Evolutionary conservation across 805 yeast species (phyloP).

Genomic region (Lipomyces kockii): DNA sequence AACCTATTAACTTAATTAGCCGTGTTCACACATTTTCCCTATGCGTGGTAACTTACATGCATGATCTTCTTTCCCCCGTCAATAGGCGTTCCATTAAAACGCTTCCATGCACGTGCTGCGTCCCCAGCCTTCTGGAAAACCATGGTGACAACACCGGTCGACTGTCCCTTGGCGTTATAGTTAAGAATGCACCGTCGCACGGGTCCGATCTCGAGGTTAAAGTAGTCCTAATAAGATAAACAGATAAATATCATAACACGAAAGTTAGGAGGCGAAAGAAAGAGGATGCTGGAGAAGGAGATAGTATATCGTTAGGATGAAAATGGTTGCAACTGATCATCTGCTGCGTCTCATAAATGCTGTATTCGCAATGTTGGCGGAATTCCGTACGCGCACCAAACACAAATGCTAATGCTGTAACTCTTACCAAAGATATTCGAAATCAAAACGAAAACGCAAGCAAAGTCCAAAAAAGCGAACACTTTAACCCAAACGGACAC

Average conservation of each 20-base stretch:
- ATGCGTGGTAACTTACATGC: slow-evolving; percentile 49
- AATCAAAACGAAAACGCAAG: background rate
- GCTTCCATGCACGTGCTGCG: slow-evolving; percentile 79
- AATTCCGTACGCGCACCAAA: background rate
- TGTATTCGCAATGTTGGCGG: background rate
- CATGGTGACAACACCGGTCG: slow-evolving; percentile 90
- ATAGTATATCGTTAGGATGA: slow-evolving; percentile 7
- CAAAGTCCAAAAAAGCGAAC: background rate
- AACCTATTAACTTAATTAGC: slow-evolving; percentile 42
- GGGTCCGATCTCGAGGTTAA: slow-evolving; percentile 84
- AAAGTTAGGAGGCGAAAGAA: background rate
- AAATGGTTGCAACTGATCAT: slow-evolving; percentile 8
- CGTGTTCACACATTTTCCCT: background rate
- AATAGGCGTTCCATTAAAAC: slow-evolving; percentile 90
- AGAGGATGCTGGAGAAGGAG: slow-evolving; percentile 8
- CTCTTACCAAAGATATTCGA: background rate
- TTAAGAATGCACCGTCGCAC: slow-evolving; percentile 70
- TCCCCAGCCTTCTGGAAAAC: slow-evolving; percentile 68
- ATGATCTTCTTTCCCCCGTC: slow-evolving; percentile 82
- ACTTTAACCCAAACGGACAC: background rate
- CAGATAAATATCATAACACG: slow-evolving; percentile 9
- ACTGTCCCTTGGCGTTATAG: slow-evolving; percentile 86
- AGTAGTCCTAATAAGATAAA: slow-evolving; percentile 69
- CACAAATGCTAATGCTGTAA: background rate
- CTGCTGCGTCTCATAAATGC: background rate